Evolutionary conservation across 2,329 filamentous ascomycete species (phyloP).

Genomic region (Ceratocystis lukuohia): DNA sequence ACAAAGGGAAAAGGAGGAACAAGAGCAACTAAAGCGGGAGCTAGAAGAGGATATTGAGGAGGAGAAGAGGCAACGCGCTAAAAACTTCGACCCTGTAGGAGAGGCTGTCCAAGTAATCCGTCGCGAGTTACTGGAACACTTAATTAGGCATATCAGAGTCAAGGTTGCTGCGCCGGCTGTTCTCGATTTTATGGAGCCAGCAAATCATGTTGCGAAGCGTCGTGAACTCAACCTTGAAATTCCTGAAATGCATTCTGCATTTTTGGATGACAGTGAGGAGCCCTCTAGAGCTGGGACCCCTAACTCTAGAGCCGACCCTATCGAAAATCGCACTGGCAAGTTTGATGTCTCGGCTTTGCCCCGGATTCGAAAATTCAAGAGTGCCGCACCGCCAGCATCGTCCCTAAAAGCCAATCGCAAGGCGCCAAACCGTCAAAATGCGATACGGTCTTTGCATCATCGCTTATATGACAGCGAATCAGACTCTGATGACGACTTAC

Average conservation of each 20-base stretch:
- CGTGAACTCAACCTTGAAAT: slow-evolving; percentile 61
- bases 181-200: slow-evolving; percentile 69
- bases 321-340: slow-evolving; percentile 45
- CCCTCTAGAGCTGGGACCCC: slow-evolving; percentile 52
- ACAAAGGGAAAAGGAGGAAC: slow-evolving; percentile 48
- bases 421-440: slow-evolving; percentile 45
- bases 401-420: slow-evolving; percentile 28
- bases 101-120: slow-evolving; percentile 71
- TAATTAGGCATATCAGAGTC: slow-evolving; percentile 78
- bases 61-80: slow-evolving; percentile 76
- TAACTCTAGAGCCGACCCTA: slow-evolving; percentile 46
- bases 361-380: slow-evolving; percentile 59
- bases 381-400: slow-evolving; percentile 33
- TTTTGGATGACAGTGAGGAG: slow-evolving; percentile 35
- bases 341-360: slow-evolving; percentile 49
- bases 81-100: slow-evolving; percentile 76
- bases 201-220: slow-evolving; percentile 65
- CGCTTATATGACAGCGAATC: slow-evolving; percentile 38
- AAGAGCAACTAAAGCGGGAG: slow-evolving; percentile 52
- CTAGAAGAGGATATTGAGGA: slow-evolving; percentile 74
- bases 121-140: slow-evolving; percentile 69
- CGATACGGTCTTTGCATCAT: slow-evolving; percentile 71
- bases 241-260: slow-evolving; percentile 25
- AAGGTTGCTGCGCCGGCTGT: slow-evolving; percentile 72
- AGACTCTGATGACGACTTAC: slow-evolving; percentile 73